Percentiles rank a stretch among this genome's conserved stretches.
Conservation (phyloP, 129 eudicot species). For the Sambucus nigra region DNA sequence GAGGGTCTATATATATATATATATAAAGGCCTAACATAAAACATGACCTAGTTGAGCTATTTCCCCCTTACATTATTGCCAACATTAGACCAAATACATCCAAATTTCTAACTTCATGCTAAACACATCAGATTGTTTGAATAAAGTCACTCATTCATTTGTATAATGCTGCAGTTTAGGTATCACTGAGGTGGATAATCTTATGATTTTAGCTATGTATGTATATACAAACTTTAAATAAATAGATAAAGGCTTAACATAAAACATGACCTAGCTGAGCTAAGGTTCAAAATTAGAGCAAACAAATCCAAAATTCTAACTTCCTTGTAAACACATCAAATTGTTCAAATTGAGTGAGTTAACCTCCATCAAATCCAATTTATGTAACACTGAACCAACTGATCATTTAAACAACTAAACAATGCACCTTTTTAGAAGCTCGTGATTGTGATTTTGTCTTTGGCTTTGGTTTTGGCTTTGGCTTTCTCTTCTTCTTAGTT, state of each 20-base stretch:
- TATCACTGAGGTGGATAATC: too few relatives aligned
- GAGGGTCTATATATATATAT: too few relatives aligned
- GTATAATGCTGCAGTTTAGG: too few relatives aligned
- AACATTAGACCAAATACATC: not conserved
- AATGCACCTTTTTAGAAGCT: conserved; percentile 37
- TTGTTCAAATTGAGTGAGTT: not conserved
- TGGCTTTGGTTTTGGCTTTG: conserved; percentile 42
- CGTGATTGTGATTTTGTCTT: conserved; percentile 24
- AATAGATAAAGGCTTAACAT: too few relatives aligned
- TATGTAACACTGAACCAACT: not conserved
- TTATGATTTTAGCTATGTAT: too few relatives aligned
- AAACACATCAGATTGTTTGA: not conserved
- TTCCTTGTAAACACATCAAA: not conserved
- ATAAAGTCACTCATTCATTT: too few relatives aligned
- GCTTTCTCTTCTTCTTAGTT: conserved; percentile 22
- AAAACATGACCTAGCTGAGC: not conserved
- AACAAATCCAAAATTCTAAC: not conserved
- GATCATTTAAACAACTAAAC: not conserved
- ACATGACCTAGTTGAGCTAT: not conserved
- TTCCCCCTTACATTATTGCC: too few relatives aligned
- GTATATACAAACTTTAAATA: too few relatives aligned
- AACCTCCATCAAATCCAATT: not conserved
- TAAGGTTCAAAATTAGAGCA: not conserved
- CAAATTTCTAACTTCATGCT: not conserved
- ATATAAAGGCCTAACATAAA: not conserved